phyloP scores from a whole-genome alignment of 108 stramenopile genomes.

The Chaetoceros tenuissimus region DNA sequence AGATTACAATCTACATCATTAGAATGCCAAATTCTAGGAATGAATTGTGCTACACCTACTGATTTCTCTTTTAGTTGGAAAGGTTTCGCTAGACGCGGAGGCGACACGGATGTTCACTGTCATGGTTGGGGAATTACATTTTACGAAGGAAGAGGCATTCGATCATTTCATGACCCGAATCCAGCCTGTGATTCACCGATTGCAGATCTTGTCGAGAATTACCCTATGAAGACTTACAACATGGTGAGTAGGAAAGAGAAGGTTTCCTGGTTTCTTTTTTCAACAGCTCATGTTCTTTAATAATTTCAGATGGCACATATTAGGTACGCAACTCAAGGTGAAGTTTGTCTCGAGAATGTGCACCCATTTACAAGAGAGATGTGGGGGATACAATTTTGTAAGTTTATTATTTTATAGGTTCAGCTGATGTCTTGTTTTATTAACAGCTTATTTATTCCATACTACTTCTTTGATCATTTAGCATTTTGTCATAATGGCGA shows the following conservation, averaged over 20 bases:
- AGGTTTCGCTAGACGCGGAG: slow-evolving; percentile 76
- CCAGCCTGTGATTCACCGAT: slow-evolving; percentile 49
- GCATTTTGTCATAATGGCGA: slow-evolving; percentile 83
- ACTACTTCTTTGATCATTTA: slow-evolving; percentile 22
- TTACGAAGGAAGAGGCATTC: slow-evolving; percentile 44
- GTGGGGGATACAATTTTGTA: slow-evolving; percentile 25
- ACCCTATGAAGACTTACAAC: slow-evolving; percentile 61
- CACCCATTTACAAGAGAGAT: slow-evolving; percentile 81
- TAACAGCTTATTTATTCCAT: neutral
- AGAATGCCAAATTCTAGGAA: slow-evolving; percentile 68
- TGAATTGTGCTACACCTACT: slow-evolving; percentile 64
- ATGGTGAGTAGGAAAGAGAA: too few relatives aligned
- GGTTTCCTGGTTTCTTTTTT: too few relatives aligned
- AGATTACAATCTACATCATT: too few relatives aligned
- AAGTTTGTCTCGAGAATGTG: slow-evolving; percentile 64
- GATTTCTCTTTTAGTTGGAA: slow-evolving; percentile 76
- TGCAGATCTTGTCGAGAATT: slow-evolving; percentile 47
- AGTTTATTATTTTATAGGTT: neutral
- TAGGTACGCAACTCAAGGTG: slow-evolving; percentile 75
- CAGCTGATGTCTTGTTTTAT: neutral
- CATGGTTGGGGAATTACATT: slow-evolving; percentile 86
- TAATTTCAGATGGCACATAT: slow-evolving; percentile 84
- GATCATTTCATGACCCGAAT: slow-evolving; percentile 54
- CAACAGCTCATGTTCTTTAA: too few relatives aligned
- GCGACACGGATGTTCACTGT: slow-evolving; percentile 70